These are phyloP conservation scores for Ulvella scutata DNA, from an alignment of 139 green algal species.

Conservation along the genomic window DNA sequence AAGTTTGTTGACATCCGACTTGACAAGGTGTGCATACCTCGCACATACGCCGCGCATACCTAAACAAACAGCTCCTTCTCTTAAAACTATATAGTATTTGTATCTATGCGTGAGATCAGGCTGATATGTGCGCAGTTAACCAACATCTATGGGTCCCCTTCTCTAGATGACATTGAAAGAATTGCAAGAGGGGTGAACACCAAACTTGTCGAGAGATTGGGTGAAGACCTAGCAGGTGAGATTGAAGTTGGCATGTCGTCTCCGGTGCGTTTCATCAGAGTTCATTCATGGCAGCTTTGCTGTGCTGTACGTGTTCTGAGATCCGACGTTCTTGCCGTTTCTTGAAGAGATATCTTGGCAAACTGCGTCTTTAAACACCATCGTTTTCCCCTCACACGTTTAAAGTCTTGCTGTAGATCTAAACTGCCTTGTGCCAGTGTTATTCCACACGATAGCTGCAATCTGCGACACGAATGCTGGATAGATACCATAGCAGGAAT, in stretches of 20 bases:
- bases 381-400: no score
- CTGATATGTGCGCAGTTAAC: neutral
- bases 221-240: conserved; percentile 16
- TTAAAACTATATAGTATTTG: neutral
- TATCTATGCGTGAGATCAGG: neutral
- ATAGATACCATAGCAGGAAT: no score
- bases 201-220: conserved; percentile 4
- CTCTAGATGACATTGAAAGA: conserved; percentile 16
- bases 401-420: no score
- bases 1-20: neutral
- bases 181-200: conserved; percentile 11
- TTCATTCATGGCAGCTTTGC: neutral
- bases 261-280: conserved; percentile 5
- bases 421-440: no score
- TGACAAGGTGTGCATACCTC: neutral
- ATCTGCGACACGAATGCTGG: no score
- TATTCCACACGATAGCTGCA: no score
- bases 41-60: neutral
- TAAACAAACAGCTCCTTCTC: neutral
- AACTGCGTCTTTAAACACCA: no score
- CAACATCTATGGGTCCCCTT: conserved; percentile 25
- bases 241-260: conserved; percentile 31
- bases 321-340: no score
- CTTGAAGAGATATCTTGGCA: no score
- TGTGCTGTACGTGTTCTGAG: neutral